Conservation (phyloP, 2,329 filamentous ascomycete genomes). For the Fonsecaea monophora region DNA sequence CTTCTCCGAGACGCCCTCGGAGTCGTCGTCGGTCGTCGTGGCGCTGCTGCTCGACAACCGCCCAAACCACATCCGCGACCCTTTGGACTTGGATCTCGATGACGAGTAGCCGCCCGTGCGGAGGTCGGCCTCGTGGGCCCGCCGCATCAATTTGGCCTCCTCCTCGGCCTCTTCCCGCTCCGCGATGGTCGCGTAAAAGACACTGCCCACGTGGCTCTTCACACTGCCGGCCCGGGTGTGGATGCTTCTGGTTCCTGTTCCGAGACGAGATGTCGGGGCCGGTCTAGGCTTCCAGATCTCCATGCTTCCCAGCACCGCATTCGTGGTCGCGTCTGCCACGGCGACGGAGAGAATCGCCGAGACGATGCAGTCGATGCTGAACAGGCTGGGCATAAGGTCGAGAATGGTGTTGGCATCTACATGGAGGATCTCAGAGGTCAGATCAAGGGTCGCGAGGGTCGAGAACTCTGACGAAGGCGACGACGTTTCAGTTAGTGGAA, state of each 20-base stretch:
- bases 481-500: slow-evolving; percentile 49
- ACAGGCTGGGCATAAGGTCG: slow-evolving; percentile 53
- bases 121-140: slow-evolving; percentile 43
- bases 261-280: slow-evolving; percentile 31
- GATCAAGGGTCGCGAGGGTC: slow-evolving; percentile 52
- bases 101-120: slow-evolving; percentile 4
- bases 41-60: neutral
- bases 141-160: slow-evolving; percentile 47
- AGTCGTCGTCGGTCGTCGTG: slow-evolving; percentile 9
- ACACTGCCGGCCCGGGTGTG: slow-evolving; percentile 43
- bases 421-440: slow-evolving; percentile 47
- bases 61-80: slow-evolving; percentile 34
- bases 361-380: slow-evolving; percentile 56
- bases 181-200: slow-evolving; percentile 43
- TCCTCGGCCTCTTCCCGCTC: slow-evolving; percentile 52
- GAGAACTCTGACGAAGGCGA: slow-evolving; percentile 37
- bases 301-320: slow-evolving; percentile 49
- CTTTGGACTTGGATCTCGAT: slow-evolving; percentile 22
- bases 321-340: slow-evolving; percentile 51
- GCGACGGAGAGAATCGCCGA: slow-evolving; percentile 55
- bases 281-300: slow-evolving; percentile 36
- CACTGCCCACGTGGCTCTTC: slow-evolving; percentile 35
- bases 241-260: slow-evolving; percentile 39
- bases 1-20: slow-evolving; percentile 11
- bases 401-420: slow-evolving; percentile 51